Base-by-base conservation (phyloP, 2,329 filamentous ascomycete genomes). In the Arthroderma sp. region DNA sequence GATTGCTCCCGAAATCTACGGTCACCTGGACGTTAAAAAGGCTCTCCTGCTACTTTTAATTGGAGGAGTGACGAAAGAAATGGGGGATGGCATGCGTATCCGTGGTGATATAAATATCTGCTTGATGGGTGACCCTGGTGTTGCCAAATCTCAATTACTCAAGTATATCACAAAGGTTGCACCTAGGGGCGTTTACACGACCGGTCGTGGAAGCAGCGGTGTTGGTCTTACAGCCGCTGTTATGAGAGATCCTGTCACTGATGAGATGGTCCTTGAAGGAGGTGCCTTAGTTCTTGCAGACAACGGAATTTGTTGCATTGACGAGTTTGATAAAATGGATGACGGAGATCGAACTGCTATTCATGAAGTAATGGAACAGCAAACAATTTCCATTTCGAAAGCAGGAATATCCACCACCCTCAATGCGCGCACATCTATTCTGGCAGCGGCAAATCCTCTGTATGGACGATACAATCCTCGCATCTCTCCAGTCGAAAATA, bases 131-230 rank as follows among this genome's bases (percentile, higher is more conserved):
- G 91, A 98, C 59, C 91, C 91, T 61, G 91, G 91, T 86, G 91
- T 98, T 60, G 91, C 91, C 69, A 98, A 98, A 70, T 98, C 91
- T 33, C 91, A 98, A 70, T 71, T 98, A 53, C 75, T 98, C 53
- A 96, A 95, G 68, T 98, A 98, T 64, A 96, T 98, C 61, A 86
- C 87, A 53, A 96, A 98, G 69, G 91, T 98, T 29, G 89, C 91
- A 1, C 91, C 91, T 50, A 85, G 91, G 51, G 88, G 87, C 54
- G 81, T 88, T 42, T 88, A 87, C 65, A 88, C 83, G 2, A 86
- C 82, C 48, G 83, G 83, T 57, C 83, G 86, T 60, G 83, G 83
- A 55, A 86, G 82, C 48, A 87, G 82, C 49, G 83, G 83, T 39
- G 83, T 87, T 30, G 83, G 83, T 75, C 72, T 88, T 42, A 88